A percentile compares a stretch with the other conserved stretches of the same genome.
Evolutionary conservation across 495 filamentous ascomycete genomes (phyloP).

Genomic region (Penicillium dipodomyicola): DNA sequence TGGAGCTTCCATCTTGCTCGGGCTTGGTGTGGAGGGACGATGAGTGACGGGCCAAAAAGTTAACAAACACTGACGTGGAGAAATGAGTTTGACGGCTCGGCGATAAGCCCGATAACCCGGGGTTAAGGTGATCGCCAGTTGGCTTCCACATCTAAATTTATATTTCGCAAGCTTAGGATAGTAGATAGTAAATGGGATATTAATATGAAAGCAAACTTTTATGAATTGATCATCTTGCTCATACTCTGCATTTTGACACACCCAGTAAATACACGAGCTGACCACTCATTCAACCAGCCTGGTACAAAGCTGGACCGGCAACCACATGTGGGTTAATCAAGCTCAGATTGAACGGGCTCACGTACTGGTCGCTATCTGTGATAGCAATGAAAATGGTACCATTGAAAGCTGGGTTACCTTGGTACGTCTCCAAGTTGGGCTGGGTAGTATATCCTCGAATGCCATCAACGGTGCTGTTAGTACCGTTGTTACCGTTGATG

Average conservation of each 20-base stretch:
- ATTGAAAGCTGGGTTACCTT: slow-evolving; percentile 68
- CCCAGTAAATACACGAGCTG: not conserved
- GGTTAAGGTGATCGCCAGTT: slow-evolving; percentile 8
- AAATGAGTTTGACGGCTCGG: slow-evolving; percentile 19
- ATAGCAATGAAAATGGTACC: slow-evolving; percentile 78
- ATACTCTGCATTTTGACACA: not conserved
- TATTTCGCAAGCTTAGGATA: not conserved
- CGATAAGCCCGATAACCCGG: slow-evolving; percentile 10
- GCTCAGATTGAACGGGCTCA: slow-evolving; percentile 75
- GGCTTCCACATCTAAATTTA: not conserved
- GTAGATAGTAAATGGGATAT: no score
- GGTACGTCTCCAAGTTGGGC: slow-evolving; percentile 59
- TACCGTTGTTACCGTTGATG: slow-evolving; percentile 45
- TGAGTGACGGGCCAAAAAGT: not conserved
- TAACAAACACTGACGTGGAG: slow-evolving; percentile 17
- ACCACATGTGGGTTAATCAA: slow-evolving; percentile 74
- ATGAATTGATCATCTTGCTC: not conserved
- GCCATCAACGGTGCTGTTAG: slow-evolving; percentile 37
- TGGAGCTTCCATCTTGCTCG: slow-evolving; percentile 31
- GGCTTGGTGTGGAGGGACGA: not conserved
- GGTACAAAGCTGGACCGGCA: slow-evolving; percentile 71
- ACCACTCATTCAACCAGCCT: slow-evolving; percentile 61
- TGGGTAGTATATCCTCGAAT: slow-evolving; percentile 67
- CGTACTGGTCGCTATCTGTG: slow-evolving; percentile 63
- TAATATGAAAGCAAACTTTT: not conserved